A percentile compares a stretch with the other conserved stretches of the same genome.
Conservation (phyloP, 176 grass and related monocot genomes). For the Carex myosuroides region DNA sequence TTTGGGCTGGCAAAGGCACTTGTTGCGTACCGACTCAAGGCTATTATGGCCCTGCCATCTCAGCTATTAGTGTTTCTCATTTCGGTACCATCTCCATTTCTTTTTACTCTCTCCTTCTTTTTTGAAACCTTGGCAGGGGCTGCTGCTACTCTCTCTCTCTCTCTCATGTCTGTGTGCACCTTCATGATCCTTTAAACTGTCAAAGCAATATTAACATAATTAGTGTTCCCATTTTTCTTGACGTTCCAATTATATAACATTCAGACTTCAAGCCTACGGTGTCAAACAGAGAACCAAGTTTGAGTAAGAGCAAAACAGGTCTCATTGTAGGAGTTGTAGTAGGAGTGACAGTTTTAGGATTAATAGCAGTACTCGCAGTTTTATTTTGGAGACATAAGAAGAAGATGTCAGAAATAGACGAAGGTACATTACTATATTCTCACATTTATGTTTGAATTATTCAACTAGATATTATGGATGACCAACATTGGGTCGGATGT, state of each 20-base stretch:
- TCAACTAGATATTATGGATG: background rate
- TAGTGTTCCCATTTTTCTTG: background rate
- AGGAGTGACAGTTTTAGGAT: slow-evolving; percentile 37
- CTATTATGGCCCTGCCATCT: slow-evolving; percentile 60
- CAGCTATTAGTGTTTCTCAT: slow-evolving; percentile 69
- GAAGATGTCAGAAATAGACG: slow-evolving; percentile 9
- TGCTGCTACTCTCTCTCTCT: background rate
- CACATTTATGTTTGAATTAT: background rate
- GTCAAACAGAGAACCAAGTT: slow-evolving; percentile 13
- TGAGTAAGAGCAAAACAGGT: slow-evolving; percentile 30
- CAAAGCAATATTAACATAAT: background rate
- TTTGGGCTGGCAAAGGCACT: slow-evolving; percentile 96
- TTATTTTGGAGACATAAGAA: slow-evolving; percentile 17
- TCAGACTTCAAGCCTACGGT: slow-evolving; percentile 72
- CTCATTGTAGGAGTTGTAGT: slow-evolving; percentile 41
- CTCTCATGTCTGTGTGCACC: background rate
- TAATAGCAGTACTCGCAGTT: slow-evolving; percentile 24
- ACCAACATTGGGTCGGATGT: background rate
- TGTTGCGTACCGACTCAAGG: slow-evolving; percentile 63
- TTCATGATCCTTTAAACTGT: background rate
- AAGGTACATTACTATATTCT: background rate
- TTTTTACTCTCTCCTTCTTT: background rate
- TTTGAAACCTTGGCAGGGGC: too few relatives aligned
- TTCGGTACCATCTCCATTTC: slow-evolving; percentile 4
- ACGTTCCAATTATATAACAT: slow-evolving; percentile 21